Base-by-base conservation (phyloP, 345 rosid genomes). In the Arabidopsis suecica region DNA sequence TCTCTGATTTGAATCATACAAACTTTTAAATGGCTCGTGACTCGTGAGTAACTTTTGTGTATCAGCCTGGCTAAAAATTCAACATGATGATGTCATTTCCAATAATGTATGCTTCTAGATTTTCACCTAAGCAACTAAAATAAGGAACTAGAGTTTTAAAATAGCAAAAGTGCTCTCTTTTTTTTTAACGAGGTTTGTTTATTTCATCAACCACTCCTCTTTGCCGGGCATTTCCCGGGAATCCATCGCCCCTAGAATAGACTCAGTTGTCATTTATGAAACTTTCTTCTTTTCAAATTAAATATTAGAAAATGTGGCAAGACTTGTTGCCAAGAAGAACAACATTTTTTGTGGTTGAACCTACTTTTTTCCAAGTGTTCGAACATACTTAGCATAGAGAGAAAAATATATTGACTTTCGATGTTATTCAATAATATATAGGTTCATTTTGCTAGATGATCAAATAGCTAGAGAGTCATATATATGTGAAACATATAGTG, bases 131-230 rank as follows among this genome's bases (percentile, higher is more conserved):
- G 45, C 3, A 42, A 22, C 33, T n/a, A 20, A 53, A 62, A 20
- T 13, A n/a, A 28, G 5, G 22, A 42, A 37, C 9, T 5, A 59
- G 9, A 22, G 45, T 59, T 34, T 16, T 36, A 36, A 9, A 20
- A 70, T 45, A 45, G 14, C 6, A 67, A 67, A 51, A 68, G 37
- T 10, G 30, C 20, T 30, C 1, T 13, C 11, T 28, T 0, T 14
- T 36, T 47, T 13, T 2, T 37, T 28, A 28, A 66, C 42, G 67
- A 74, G 60, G 56, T 51, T 68, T 75, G 68, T 75, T 41, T 67
- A 68, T 40, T 40, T 61, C 1, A 33, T 61, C 69, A 68, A 76
- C 79, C 50, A 76, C 74, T 76, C 64, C 69, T 76, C 74, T 68
- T 60, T 61, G 79, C 55, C 74, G 56, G 50, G 45, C 51, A 60